These are phyloP conservation scores for Starmerella powellii DNA, from an alignment of 805 yeast species.

Conservation along the genomic window DNA sequence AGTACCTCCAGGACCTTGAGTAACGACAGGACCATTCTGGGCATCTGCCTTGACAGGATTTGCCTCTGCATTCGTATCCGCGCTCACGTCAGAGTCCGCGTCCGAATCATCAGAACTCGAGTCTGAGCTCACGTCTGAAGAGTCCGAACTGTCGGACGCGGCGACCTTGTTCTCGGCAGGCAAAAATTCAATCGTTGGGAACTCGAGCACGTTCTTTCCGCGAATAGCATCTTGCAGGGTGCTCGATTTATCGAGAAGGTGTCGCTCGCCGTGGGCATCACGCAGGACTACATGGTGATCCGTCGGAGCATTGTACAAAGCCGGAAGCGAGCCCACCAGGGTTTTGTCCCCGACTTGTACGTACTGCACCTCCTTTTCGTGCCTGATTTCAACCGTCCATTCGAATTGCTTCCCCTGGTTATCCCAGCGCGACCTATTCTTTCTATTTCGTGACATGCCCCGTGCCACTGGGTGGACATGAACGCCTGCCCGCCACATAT, in stretches of 20 bases:
- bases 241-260: slow-evolving; percentile 11
- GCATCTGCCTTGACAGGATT: too few relatives aligned
- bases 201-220: slow-evolving; percentile 57
- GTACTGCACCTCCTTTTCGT: slow-evolving; percentile 2
- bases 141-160: slow-evolving; percentile 9
- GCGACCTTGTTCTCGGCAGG: slow-evolving; percentile 12
- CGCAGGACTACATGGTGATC: slow-evolving; percentile 15
- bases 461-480: slow-evolving; percentile 48
- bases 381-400: slow-evolving; percentile 58
- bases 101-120: neutral
- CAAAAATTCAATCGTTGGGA: slow-evolving; percentile 44
- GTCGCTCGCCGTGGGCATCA: slow-evolving; percentile 16
- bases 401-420: slow-evolving; percentile 45
- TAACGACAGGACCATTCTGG: too few relatives aligned
- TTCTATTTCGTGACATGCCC: slow-evolving; percentile 58
- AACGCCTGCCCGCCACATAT: slow-evolving; percentile 50
- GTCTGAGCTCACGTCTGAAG: neutral
- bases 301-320: slow-evolving; percentile 3
- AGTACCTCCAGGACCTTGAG: too few relatives aligned
- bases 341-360: slow-evolving; percentile 20
- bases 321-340: slow-evolving; percentile 3
- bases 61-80: too few relatives aligned
- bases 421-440: slow-evolving; percentile 63
- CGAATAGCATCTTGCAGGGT: slow-evolving; percentile 41
- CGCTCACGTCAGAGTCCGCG: too few relatives aligned